Percentiles rank a stretch among this genome's conserved stretches.
phyloP scores from a whole-genome alignment of 345 rosid genomes.

The Cardamine occulta region DNA sequence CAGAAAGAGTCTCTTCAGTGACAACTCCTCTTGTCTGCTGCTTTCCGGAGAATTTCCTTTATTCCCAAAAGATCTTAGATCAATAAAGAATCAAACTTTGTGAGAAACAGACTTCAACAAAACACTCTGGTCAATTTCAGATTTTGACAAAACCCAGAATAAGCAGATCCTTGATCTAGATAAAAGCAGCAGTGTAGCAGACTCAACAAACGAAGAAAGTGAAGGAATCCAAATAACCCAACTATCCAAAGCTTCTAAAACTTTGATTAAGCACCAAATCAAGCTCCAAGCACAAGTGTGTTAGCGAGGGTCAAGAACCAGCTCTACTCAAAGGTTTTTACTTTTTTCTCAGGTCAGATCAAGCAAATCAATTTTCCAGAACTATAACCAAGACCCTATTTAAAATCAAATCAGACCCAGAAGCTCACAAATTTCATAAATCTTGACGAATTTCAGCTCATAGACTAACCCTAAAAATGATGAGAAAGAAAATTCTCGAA shows the following conservation, averaged over 20 bases:
- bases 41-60: constrained; percentile 16
- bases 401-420: constrained; percentile 21
- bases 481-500: constrained; percentile 12
- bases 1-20: constrained; percentile 8
- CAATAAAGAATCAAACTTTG: constrained; percentile 27
- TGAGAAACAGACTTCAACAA: constrained; percentile 29
- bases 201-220: constrained; percentile 8
- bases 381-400: constrained; percentile 16
- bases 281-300: constrained; percentile 30
- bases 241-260: constrained; percentile 32
- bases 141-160: constrained; percentile 37
- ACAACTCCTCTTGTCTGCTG: constrained; percentile 5
- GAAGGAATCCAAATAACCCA: constrained; percentile 35
- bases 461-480: constrained; percentile 1
- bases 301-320: constrained; percentile 19
- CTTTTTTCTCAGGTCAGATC: constrained; percentile 23
- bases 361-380: constrained; percentile 28
- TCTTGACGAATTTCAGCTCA: constrained; percentile 29
- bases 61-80: constrained; percentile 17
- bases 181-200: constrained; percentile 10
- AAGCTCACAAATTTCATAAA: constrained; percentile 15
- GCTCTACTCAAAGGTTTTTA: constrained; percentile 30
- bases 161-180: constrained; percentile 28
- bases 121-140: constrained; percentile 25
- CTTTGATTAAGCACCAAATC: constrained; percentile 23